A percentile compares a stretch with the other conserved stretches of the same genome.
Conservation (phyloP, 345 rosid species). For the Capsella bursapastoris region DNA sequence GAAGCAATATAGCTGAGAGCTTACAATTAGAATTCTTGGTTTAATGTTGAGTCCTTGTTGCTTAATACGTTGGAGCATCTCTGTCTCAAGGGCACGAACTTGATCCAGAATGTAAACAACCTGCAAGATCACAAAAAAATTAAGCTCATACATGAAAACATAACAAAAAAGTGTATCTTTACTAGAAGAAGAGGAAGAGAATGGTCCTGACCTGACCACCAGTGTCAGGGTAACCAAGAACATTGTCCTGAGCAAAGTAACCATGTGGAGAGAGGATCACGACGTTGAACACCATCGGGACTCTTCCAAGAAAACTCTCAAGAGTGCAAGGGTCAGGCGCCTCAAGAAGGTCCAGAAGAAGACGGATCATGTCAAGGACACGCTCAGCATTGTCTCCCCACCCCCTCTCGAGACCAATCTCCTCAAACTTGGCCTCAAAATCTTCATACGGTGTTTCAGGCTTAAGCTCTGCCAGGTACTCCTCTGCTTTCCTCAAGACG, state of each 20-base stretch:
- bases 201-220: slow-evolving; percentile 81
- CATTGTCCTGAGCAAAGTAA: slow-evolving; percentile 94
- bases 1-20: slow-evolving; percentile 23
- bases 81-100: slow-evolving; percentile 91
- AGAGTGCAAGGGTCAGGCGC: slow-evolving; percentile 98
- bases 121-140: slow-evolving; percentile 38
- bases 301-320: slow-evolving; percentile 80
- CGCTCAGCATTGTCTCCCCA: slow-evolving; percentile 92
- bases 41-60: slow-evolving; percentile 87
- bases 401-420: slow-evolving; percentile 91
- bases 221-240: slow-evolving; percentile 95
- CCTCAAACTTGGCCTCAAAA: slow-evolving; percentile 81
- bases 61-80: slow-evolving; percentile 90
- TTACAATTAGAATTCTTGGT: slow-evolving; percentile 86
- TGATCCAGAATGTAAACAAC: slow-evolving; percentile 97
- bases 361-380: slow-evolving; percentile 86
- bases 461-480: slow-evolving; percentile 58
- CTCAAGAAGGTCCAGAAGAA: slow-evolving; percentile 91
- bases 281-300: slow-evolving; percentile 94
- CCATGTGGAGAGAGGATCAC: slow-evolving; percentile 96
- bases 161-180: slow-evolving; percentile 2
- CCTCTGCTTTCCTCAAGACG: slow-evolving; percentile 90
- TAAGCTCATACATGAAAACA: background rate
- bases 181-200: background rate
- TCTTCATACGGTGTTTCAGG: slow-evolving; percentile 62